Percentiles rank a stretch among this genome's conserved stretches.
Conservation (phyloP, 2,329 filamentous ascomycete genomes). For the Leptodontidium sp. region DNA sequence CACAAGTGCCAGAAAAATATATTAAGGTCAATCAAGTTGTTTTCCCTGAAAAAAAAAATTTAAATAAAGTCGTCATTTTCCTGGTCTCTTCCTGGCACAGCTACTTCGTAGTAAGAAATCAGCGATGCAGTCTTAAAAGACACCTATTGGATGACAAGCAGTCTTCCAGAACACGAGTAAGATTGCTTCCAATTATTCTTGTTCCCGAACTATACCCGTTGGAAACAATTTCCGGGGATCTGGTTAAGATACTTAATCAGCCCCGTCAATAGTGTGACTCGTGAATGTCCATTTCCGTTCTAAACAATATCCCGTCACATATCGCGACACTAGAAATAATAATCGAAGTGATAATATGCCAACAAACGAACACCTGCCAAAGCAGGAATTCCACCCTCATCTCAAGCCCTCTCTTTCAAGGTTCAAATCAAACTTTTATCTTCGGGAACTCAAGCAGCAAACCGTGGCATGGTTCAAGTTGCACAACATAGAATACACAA, state of each 20-base stretch:
- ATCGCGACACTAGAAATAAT: not conserved
- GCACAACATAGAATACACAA: too few species aligned
- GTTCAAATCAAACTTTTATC: too few species aligned
- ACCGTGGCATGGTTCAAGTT: not conserved
- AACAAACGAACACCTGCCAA: not conserved
- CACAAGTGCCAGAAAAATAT: not conserved
- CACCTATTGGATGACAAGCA: not conserved
- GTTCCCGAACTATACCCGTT: not conserved
- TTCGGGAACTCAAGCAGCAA: not conserved
- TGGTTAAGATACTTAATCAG: conserved; percentile 7
- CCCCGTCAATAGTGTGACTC: conserved; percentile 8
- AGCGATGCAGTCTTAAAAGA: not conserved
- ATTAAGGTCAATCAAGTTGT: too few species aligned
- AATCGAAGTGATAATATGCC: not conserved
- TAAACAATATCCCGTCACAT: not conserved
- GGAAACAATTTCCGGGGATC: conserved; percentile 1
- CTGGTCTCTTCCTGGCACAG: not conserved
- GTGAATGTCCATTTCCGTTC: conserved; percentile 1
- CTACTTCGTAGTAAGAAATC: too few species aligned
- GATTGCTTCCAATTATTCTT: conserved; percentile 4
- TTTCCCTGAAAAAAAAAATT: not conserved
- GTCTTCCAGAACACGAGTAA: not conserved
- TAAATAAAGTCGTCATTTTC: not conserved
- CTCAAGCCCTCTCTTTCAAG: not conserved
- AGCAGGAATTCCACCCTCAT: not conserved